Evolutionary conservation across 139 green algal species (phyloP).

Genomic region (Closterium sp.): DNA sequence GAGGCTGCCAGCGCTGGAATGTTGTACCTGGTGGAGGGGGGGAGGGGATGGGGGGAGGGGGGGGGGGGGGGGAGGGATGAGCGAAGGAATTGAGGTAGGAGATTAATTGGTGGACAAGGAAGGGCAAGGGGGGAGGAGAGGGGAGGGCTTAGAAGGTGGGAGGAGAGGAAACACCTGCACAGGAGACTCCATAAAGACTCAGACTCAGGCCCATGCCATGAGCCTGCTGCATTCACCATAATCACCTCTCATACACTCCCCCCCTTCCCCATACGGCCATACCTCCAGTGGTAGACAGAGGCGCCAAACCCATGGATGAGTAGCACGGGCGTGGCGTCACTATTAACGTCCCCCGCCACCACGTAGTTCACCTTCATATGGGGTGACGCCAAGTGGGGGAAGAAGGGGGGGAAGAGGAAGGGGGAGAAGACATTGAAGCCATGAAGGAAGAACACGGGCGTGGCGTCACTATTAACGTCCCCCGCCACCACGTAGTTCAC

Average conservation of each 20-base stretch:
- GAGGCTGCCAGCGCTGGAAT: slow-evolving; percentile 37
- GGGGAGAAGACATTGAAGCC: slow-evolving; percentile 18
- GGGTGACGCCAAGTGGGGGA: neutral
- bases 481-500: neutral
- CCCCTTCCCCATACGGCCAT: neutral
- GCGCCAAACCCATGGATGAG: slow-evolving; percentile 51
- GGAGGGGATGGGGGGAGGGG: no score
- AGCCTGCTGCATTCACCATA: no score
- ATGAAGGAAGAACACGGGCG: slow-evolving; percentile 41
- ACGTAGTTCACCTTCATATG: neutral
- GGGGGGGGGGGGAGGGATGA: neutral
- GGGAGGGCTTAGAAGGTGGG: no score
- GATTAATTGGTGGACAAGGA: neutral
- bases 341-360: neutral
- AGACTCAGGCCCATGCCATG: no score
- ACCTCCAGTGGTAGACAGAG: slow-evolving; percentile 47
- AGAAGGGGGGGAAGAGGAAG: neutral
- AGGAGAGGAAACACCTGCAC: no score
- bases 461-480: neutral
- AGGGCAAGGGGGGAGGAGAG: neutral
- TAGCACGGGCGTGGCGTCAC: slow-evolving; percentile 22
- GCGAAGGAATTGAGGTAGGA: no score
- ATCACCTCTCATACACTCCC: no score
- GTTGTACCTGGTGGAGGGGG: slow-evolving; percentile 24
- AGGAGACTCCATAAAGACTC: no score